Conservation (phyloP, 345 rosid genomes). For the Gossypium arboreum region DNA sequence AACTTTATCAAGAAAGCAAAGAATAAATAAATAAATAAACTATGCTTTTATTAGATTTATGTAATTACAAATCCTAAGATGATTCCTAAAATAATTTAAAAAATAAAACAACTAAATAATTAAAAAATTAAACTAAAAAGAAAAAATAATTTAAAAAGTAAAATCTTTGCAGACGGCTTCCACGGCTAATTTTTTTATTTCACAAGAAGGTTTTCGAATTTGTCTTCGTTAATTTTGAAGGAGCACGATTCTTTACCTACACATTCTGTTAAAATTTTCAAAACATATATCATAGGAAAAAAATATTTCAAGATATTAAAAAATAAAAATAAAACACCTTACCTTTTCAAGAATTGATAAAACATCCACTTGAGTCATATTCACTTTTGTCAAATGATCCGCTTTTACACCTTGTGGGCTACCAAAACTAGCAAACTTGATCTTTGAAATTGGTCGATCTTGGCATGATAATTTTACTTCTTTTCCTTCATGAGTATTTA, state of each 20-base stretch:
- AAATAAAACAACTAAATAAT: no score
- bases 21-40: no score
- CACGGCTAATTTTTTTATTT: conserved; percentile 34
- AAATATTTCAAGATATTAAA: not conserved
- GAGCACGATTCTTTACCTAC: conserved; percentile 44
- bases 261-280: conserved; percentile 24
- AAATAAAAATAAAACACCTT: not conserved
- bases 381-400: conserved; percentile 37
- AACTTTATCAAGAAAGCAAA: no score
- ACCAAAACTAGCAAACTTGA: conserved; percentile 24
- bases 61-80: no score
- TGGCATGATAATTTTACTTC: conserved; percentile 48
- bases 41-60: no score
- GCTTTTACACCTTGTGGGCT: conserved; percentile 40
- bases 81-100: no score
- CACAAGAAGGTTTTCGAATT: conserved; percentile 38
- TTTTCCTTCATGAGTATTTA: conserved; percentile 32
- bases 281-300: not conserved
- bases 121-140: no score
- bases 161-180: conserved; percentile 28
- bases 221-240: conserved; percentile 21
- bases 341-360: conserved; percentile 12
- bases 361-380: conserved; percentile 26
- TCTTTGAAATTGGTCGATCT: conserved; percentile 28
- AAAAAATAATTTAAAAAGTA: no score